phyloP scores from a whole-genome alignment of 176 grass and related monocot species.

The Oryza australiensis region DNA sequence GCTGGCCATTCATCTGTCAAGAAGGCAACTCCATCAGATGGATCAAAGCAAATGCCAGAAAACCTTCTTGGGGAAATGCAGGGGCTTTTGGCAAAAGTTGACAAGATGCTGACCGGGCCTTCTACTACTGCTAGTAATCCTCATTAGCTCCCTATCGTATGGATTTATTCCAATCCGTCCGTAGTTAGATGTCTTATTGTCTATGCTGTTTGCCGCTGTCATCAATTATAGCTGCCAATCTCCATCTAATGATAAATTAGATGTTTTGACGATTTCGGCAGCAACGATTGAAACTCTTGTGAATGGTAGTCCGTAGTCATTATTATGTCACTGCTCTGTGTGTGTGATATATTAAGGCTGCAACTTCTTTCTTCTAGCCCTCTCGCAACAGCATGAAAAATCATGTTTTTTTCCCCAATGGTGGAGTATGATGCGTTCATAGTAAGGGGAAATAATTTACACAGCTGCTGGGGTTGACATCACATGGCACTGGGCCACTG shows the following conservation, averaged over 20 bases:
- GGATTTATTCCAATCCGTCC: constrained; percentile 10
- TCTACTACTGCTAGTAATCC: constrained; percentile 19
- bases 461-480: not conserved
- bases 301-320: constrained; percentile 13
- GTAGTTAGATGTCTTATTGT: constrained; percentile 26
- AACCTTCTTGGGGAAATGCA: constrained; percentile 75
- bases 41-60: constrained; percentile 25
- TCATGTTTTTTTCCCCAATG: not conserved
- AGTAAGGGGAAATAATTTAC: not conserved
- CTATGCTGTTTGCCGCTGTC: not conserved
- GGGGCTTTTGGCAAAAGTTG: constrained; percentile 66
- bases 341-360: constrained; percentile 2
- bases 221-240: constrained; percentile 22
- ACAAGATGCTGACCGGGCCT: constrained; percentile 43
- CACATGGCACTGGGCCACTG: not conserved
- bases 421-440: not conserved
- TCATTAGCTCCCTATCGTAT: constrained; percentile 24
- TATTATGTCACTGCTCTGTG: constrained; percentile 1
- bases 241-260: constrained; percentile 17
- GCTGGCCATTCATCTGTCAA: constrained; percentile 21
- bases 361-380: not conserved
- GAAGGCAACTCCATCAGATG: constrained; percentile 30
- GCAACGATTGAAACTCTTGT: constrained; percentile 18
- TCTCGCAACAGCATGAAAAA: not conserved
- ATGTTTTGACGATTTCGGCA: constrained; percentile 19